These are phyloP conservation scores for Microascus cirrosus DNA, from an alignment of 2,329 filamentous ascomycete genomes.

Conservation along the genomic window DNA sequence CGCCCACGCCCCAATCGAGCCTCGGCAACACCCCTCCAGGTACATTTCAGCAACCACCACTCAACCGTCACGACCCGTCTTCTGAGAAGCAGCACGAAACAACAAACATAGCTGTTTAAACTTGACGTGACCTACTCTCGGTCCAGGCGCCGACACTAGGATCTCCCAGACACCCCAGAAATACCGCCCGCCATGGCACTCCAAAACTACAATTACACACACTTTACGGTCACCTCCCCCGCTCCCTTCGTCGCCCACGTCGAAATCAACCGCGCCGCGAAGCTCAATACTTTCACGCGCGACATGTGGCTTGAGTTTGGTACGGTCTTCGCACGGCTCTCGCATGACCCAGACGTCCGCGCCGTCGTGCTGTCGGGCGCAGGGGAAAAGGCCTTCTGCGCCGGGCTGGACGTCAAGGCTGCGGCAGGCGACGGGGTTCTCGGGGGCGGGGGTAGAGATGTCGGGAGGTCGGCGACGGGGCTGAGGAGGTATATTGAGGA, in stretches of 20 bases:
- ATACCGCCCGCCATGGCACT: background rate
- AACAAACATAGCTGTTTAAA: background rate
- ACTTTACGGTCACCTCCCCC: constrained; percentile 68
- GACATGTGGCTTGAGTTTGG: constrained; percentile 80
- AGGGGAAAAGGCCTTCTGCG: constrained; percentile 74
- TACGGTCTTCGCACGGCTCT: constrained; percentile 60
- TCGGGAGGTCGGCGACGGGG: constrained; percentile 49
- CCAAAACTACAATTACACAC: constrained; percentile 35
- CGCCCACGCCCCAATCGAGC: background rate
- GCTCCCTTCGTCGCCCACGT: constrained; percentile 71
- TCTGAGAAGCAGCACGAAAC: background rate
- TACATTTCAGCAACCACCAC: background rate
- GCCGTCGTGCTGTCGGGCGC: constrained; percentile 70
- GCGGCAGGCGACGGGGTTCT: constrained; percentile 43
- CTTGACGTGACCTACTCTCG: background rate
- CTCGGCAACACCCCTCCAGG: constrained; percentile 4
- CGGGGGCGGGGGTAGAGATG: constrained; percentile 30
- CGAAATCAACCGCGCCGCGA: constrained; percentile 77
- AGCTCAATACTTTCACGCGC: constrained; percentile 80
- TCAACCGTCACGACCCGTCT: background rate
- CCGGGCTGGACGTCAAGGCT: constrained; percentile 73
- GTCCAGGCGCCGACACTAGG: background rate
- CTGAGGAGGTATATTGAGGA: constrained; percentile 61
- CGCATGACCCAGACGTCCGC: constrained; percentile 60
- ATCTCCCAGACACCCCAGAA: background rate